These are phyloP conservation scores for Persicaria maculosa DNA, from an alignment of 148 eudicot genomes.

Conservation along the genomic window DNA sequence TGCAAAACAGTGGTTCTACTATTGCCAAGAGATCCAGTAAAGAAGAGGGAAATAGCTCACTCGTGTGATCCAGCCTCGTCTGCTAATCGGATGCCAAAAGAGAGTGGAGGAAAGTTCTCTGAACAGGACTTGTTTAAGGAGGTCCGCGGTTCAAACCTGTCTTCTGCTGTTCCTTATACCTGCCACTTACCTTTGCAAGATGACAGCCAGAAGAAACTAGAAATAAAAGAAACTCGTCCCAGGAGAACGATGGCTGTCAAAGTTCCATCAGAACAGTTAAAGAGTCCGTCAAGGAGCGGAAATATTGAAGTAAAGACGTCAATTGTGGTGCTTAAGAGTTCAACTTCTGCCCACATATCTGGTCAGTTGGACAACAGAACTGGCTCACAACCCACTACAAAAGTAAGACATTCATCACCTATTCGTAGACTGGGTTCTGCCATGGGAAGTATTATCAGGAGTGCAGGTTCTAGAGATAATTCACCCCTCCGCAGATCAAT, in stretches of 20 bases:
- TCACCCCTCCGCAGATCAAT: conserved; percentile 29
- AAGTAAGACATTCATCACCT: conserved; percentile 56
- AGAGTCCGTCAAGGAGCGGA: conserved; percentile 31
- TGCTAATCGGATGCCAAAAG: background rate
- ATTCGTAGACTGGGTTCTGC: conserved; percentile 49
- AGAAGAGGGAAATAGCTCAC: background rate
- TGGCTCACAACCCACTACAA: conserved; percentile 23
- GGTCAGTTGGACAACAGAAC: conserved; percentile 23
- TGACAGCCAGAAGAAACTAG: conserved; percentile 14
- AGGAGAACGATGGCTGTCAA: conserved; percentile 18
- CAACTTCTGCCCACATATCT: conserved; percentile 21
- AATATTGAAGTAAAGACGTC: conserved; percentile 29
- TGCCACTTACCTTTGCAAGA: conserved; percentile 19
- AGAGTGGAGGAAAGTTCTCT: conserved; percentile 17
- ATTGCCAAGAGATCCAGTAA: conserved; percentile 25
- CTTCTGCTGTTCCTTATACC: conserved; percentile 16
- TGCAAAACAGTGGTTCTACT: conserved; percentile 18
- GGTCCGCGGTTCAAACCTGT: background rate
- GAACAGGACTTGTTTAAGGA: conserved; percentile 15
- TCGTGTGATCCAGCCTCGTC: background rate
- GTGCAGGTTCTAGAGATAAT: conserved; percentile 37
- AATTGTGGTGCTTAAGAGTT: conserved; percentile 20
- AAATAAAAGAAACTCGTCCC: conserved; percentile 22
- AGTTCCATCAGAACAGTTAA: conserved; percentile 12
- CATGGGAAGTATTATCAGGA: conserved; percentile 39